Percentiles rank a stretch among this genome's conserved stretches.
These are phyloP conservation scores for Torulaspora microellipsoides DNA, from an alignment of 805 yeast genomes.

Conservation along the genomic window DNA sequence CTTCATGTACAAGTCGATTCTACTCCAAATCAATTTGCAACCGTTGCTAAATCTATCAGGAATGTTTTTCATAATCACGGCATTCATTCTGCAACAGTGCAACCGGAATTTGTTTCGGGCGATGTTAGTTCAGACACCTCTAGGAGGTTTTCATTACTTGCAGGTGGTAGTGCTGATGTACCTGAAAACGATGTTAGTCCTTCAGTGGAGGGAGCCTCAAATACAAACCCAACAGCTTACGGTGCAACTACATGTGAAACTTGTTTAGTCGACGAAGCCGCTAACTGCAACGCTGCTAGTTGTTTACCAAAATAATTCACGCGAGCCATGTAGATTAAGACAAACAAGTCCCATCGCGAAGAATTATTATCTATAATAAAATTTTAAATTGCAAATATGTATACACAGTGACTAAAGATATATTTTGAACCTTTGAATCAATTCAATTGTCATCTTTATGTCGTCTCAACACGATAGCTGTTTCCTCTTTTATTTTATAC, in stretches of 20 bases:
- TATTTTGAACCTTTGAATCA: no score
- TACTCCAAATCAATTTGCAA: slow-evolving; percentile 60
- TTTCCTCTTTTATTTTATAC: no score
- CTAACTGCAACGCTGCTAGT: slow-evolving; percentile 45
- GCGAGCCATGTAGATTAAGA: no score
- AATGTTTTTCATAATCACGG: slow-evolving; percentile 77
- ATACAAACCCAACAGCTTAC: slow-evolving; percentile 28
- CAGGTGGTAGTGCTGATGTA: slow-evolving; percentile 28
- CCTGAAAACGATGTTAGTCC: slow-evolving; percentile 6
- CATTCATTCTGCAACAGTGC: slow-evolving; percentile 90
- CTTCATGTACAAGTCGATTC: slow-evolving; percentile 74
- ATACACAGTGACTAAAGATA: no score
- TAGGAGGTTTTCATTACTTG: slow-evolving; percentile 34
- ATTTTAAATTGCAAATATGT: no score
- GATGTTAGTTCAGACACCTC: slow-evolving; percentile 32
- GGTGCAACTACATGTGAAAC: slow-evolving; percentile 35
- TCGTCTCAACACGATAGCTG: no score
- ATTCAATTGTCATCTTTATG: no score
- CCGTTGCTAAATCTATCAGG: slow-evolving; percentile 71
- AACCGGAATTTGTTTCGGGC: slow-evolving; percentile 72
- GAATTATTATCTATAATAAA: no score
- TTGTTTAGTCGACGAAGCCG: slow-evolving; percentile 50
- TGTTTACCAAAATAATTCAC: slow-evolving; percentile 33
- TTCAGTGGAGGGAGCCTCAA: slow-evolving; percentile 14
- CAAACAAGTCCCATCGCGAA: no score